Evolutionary conservation across 192 early-diverging fungal genomes (phyloP), one percentile per base, ranked within the genome.

Genomic region (Thamnidium elegans): DNA sequence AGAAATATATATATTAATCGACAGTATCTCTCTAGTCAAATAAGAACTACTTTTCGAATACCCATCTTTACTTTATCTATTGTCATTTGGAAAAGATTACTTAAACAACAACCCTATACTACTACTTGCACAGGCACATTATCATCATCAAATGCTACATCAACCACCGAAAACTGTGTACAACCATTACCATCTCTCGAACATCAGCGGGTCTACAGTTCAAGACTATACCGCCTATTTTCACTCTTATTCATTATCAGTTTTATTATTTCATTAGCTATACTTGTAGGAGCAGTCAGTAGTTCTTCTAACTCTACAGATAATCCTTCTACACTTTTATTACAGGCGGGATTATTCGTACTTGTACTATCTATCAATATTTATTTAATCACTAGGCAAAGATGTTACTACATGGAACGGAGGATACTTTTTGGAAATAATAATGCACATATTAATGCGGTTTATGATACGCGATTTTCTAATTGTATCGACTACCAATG

Each of bases 401-500:
- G 69, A 0, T 71, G 67, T 20, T 76, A 76, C 14, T 71, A 76
- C 39, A 63, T 47, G 20, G 47, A 71, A 13, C 62, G 74, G 11
- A 67, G 67, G 20, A 55, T 69, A 43, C 61, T 75, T 0, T 71
- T 68, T 54, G 72, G 72, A 23, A 52, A 65, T 7, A 55, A 71
- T 19, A 65, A 75, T 14, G 68, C 69, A 7, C 74, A 75, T 48
- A 62, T 75, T 30, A 70, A 63, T 43, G 74, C 74, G 39, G 44
- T 71, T 2, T 71, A 68, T 44, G 67, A 76, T 21, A 71, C 69
- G 4, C 62, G 54, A 0, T 76, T 76, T 20, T 32, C 46, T 1
- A 52, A 60, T 83, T 7, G 78, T 80, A 32, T 88, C 62, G 31
- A 83, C 75, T 53, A 80, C 80, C 21, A 81, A 21, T 74, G 67